Percentiles rank a stretch among this genome's conserved stretches.
Evolutionary conservation across 106 monocot genomes (phyloP).

Genomic region (Triglochin maritima): DNA sequence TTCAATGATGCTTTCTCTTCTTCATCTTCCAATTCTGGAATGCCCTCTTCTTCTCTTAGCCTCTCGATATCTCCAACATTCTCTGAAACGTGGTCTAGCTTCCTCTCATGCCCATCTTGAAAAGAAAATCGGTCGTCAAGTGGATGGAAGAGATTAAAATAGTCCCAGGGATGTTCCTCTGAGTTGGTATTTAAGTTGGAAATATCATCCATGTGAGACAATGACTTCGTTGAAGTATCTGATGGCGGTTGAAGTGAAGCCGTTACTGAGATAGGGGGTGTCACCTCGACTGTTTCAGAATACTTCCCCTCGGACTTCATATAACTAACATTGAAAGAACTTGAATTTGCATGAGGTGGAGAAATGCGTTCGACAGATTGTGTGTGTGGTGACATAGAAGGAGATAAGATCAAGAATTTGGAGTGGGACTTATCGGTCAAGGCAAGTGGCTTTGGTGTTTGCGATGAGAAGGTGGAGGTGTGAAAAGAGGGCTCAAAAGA

Average conservation of each 20-base stretch:
- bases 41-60: slow-evolving; percentile 66
- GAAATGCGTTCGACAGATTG: slow-evolving; percentile 41
- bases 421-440: slow-evolving; percentile 39
- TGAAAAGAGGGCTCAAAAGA: slow-evolving; percentile 45
- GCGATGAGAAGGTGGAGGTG: slow-evolving; percentile 51
- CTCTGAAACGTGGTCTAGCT: slow-evolving; percentile 26
- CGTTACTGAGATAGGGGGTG: slow-evolving; percentile 28
- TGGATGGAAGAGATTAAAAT: slow-evolving; percentile 63
- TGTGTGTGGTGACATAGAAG: slow-evolving; percentile 38
- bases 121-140: slow-evolving; percentile 53
- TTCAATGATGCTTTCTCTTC: slow-evolving; percentile 24
- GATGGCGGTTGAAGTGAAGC: slow-evolving; percentile 28
- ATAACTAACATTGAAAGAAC: slow-evolving; percentile 59
- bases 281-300: slow-evolving; percentile 49
- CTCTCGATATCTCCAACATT: slow-evolving; percentile 32
- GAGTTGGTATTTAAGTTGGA: slow-evolving; percentile 27
- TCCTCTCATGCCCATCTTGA: slow-evolving; percentile 26
- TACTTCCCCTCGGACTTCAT: slow-evolving; percentile 49
- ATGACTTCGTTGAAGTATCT: slow-evolving; percentile 11
- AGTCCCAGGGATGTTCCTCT: slow-evolving; percentile 67
- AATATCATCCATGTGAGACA: slow-evolving; percentile 26
- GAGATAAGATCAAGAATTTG: slow-evolving; percentile 48
- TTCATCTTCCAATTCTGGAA: slow-evolving; percentile 83
- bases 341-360: slow-evolving; percentile 33
- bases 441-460: slow-evolving; percentile 37